A percentile compares a stretch with the other conserved stretches of the same genome.
These are phyloP conservation scores for Colletotrichum eleusines DNA, from an alignment of 2,329 filamentous ascomycete species.

Conservation along the genomic window DNA sequence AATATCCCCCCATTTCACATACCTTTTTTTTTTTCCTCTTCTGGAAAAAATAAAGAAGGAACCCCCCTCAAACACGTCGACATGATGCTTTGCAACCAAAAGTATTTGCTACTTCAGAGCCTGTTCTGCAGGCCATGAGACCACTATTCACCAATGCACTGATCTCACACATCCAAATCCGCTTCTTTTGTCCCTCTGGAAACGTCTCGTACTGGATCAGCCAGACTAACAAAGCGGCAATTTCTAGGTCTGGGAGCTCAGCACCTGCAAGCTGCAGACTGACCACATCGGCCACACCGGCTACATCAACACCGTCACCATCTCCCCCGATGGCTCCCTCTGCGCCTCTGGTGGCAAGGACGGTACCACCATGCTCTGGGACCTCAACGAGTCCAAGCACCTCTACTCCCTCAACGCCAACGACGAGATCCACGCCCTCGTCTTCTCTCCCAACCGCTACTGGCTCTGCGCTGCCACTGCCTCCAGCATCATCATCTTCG, in stretches of 20 bases:
- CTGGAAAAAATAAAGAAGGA: too few species aligned
- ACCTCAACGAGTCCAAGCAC: constrained; percentile 99
- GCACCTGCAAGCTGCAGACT: constrained; percentile 99
- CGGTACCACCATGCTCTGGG: constrained; percentile 99
- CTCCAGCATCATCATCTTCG: constrained; percentile 99
- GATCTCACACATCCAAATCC: constrained; percentile 60
- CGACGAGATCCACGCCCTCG: constrained; percentile 99
- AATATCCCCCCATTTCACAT: constrained; percentile 46
- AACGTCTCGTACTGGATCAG: constrained; percentile 25
- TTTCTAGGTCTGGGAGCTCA: constrained; percentile 97
- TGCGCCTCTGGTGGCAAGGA: constrained; percentile 99
- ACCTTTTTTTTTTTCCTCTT: constrained; percentile 14
- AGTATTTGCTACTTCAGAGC: constrained; percentile 99
- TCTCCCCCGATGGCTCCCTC: constrained; percentile 98
- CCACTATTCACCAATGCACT: constrained; percentile 91
- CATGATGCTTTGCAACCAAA: constrained; percentile 92
- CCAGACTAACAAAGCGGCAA: constrained; percentile 45
- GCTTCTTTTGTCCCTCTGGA: not conserved
- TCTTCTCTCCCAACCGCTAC: constrained; percentile 99
- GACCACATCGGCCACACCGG: constrained; percentile 99
- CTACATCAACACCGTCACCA: constrained; percentile 99
- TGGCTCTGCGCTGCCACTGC: constrained; percentile 99
- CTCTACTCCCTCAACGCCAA: constrained; percentile 99
- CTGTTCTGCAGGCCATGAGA: constrained; percentile 88
- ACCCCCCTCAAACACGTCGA: constrained; percentile 53